Evolutionary conservation across 2,329 filamentous ascomycete genomes (phyloP).

Genomic region (Sphaerulina vaccinii): DNA sequence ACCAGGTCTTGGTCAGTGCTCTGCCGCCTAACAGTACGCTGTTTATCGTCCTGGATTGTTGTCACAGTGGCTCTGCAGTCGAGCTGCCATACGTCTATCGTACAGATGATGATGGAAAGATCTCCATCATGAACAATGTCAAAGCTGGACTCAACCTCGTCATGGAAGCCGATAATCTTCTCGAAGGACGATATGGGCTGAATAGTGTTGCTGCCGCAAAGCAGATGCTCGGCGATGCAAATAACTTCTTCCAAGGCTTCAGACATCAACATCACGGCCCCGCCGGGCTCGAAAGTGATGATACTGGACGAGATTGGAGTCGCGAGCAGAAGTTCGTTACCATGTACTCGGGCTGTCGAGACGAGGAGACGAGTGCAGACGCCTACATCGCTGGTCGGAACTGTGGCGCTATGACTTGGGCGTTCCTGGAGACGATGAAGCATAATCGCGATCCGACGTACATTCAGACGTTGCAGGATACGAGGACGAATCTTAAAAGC

Average conservation of each 20-base stretch:
- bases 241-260: constrained; percentile 54
- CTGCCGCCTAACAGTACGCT: constrained; percentile 53
- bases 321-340: constrained; percentile 48
- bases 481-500: constrained; percentile 40
- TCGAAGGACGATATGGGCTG: constrained; percentile 45
- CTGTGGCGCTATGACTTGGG: constrained; percentile 51
- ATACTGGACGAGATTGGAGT: constrained; percentile 40
- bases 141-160: constrained; percentile 52
- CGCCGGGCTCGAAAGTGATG: constrained; percentile 35
- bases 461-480: constrained; percentile 44
- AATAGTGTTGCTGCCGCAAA: constrained; percentile 39
- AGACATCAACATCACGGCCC: constrained; percentile 40
- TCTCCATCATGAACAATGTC: constrained; percentile 57
- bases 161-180: constrained; percentile 50
- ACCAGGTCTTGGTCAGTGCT: constrained; percentile 52
- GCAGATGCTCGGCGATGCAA: constrained; percentile 54
- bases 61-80: constrained; percentile 59
- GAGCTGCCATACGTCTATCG: constrained; percentile 61
- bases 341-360: constrained; percentile 53
- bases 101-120: constrained; percentile 56
- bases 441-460: constrained; percentile 37
- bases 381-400: constrained; percentile 46
- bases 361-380: constrained; percentile 47
- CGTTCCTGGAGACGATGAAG: constrained; percentile 48
- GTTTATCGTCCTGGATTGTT: constrained; percentile 61